Evolutionary conservation across 1,284 basidiomycete genomes (phyloP).

Genomic region (Caloboletus firmus): DNA sequence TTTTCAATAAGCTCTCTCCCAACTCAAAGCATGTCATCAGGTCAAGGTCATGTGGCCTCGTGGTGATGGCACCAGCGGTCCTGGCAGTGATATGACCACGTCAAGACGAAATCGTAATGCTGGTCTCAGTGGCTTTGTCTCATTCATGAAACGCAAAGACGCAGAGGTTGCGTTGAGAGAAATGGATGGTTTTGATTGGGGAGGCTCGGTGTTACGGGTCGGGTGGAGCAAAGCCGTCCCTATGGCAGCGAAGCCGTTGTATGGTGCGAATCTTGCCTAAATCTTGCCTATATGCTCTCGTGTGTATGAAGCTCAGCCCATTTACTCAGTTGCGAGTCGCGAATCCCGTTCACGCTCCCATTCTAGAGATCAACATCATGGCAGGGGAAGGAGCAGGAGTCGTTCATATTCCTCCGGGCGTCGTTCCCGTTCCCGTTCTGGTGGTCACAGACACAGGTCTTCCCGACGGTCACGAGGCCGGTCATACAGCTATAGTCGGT

Average conservation of each 20-base stretch:
- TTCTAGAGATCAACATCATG: constrained; percentile 28
- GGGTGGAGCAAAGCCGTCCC: constrained; percentile 97
- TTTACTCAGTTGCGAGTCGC: constrained; percentile 32
- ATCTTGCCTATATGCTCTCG: constrained; percentile 1
- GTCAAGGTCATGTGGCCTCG: constrained; percentile 97
- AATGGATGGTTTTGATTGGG: constrained; percentile 91
- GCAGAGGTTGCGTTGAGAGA: constrained; percentile 86
- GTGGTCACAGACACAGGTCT: constrained; percentile 35
- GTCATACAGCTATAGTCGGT: constrained; percentile 45
- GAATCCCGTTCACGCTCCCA: constrained; percentile 36
- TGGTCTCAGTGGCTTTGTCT: constrained; percentile 91
- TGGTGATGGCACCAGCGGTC: constrained; percentile 58
- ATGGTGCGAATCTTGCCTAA: constrained; percentile 53
- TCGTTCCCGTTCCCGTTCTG: constrained; percentile 53
- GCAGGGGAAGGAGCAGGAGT: constrained; percentile 36
- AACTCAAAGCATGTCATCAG: constrained; percentile 37
- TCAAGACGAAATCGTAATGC: constrained; percentile 64
- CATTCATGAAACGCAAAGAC: constrained; percentile 90
- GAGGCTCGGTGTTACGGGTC: constrained; percentile 78
- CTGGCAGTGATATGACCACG: constrained; percentile 72
- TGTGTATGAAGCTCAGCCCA: background rate
- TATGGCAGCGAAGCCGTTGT: constrained; percentile 75
- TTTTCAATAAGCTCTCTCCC: background rate
- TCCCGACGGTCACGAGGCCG: constrained; percentile 44
- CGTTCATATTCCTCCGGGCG: constrained; percentile 42